Conservation (phyloP, 2,329 filamentous ascomycete species). For the Alternaria hordeiaustralica region DNA sequence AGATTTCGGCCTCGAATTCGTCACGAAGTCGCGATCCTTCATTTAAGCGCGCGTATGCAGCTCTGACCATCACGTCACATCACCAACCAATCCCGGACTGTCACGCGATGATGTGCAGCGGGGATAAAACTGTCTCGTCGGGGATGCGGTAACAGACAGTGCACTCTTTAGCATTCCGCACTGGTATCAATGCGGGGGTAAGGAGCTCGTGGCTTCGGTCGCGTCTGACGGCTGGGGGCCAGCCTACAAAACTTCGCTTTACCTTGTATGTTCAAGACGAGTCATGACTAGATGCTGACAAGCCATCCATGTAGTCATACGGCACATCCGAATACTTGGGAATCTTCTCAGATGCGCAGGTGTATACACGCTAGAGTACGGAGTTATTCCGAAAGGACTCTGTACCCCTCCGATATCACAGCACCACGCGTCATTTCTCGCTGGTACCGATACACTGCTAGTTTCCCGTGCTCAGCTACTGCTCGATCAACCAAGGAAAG, state of each 20-base stretch:
- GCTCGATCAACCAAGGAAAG: background rate
- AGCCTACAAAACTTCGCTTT: background rate
- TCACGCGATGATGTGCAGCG: background rate
- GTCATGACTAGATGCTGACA: background rate
- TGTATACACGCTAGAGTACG: background rate
- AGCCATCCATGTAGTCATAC: background rate
- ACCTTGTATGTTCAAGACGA: background rate
- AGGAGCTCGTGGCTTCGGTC: background rate
- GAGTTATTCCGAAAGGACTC: background rate
- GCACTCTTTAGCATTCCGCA: background rate
- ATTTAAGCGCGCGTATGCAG: slow-evolving; percentile 10
- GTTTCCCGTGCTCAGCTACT: background rate
- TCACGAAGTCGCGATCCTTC: background rate
- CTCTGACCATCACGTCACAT: background rate
- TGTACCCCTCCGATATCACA: background rate
- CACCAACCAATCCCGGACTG: background rate
- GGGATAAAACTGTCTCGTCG: background rate
- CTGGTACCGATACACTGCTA: background rate
- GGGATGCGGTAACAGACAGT: background rate
- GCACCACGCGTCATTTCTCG: background rate
- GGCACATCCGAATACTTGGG: background rate
- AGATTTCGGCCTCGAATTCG: background rate
- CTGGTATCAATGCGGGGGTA: background rate
- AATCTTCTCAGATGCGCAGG: background rate
- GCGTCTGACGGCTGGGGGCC: background rate